Evolutionary conservation across 208 protist species (phyloP), one percentile per base, ranked within the genome.

Genomic region (Tetramitus jugosus): DNA sequence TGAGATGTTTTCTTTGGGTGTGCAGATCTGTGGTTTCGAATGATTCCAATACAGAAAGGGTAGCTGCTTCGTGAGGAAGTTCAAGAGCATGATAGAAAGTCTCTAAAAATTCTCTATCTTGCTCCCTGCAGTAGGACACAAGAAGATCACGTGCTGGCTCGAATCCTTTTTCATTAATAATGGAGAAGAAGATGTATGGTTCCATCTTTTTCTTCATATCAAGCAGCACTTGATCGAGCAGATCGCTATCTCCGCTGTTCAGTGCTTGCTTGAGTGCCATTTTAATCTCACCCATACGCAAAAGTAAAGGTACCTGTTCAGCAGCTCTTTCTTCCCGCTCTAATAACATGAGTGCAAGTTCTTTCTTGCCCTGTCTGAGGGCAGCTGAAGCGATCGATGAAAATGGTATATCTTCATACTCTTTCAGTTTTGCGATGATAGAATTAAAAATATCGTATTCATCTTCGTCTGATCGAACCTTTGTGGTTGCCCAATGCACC

Each of bases 401-500:
- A 76, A 88, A 93, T 23, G 88, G 88, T 17, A 92, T 87, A 60
- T 86, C 86, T 35, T 79, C 62, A 1, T 42, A 84, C 0, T 60
- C 31, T 31, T 79, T 62, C 0, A 92, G 60, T 49, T 87, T 88
- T 1, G 80, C 67, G 10, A 83, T 64, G 4, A 91, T 89, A 2
- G 61, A 69, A 37, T 81, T 7, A 56, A 67, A 62, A 0, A 91
- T 37, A 29, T 84, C 79, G 14, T 79, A 23, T 67, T 83, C 82
- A 2, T 74, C 31, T 60, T 67, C 40, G 23, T 84, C 20, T 26
- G 42, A 42, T n/a, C 72, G 3, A 10, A 98, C 86, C 80, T 95
- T 96, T 26, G 79, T 82, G 76, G 94, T 86, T 17, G 93, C 94
- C 95, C 95, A 98, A 77, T 95, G 88, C 60, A 89, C 79, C 23